Base-by-base conservation (phyloP, 345 rosid species). In the Eucalyptus cladocalyx region DNA sequence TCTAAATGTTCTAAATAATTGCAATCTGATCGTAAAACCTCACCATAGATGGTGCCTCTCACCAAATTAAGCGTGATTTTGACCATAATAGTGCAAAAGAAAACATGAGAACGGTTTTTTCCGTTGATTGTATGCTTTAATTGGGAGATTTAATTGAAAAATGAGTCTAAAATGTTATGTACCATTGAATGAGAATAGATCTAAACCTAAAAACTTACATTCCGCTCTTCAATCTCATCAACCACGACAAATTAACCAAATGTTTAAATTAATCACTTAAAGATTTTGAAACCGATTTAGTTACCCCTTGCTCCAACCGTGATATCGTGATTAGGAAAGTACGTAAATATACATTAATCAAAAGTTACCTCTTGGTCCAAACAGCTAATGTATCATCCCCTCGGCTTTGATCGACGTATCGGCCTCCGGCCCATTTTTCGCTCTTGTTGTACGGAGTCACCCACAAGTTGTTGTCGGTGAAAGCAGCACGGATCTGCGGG, bases 381-480 rank as follows among this genome's bases (percentile, higher is more conserved):
- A 92, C 94, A 53, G 94, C 97, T 60, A 96, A 93, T 17, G 97
- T 94, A 88, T 96, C 97, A 11, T 95, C 97, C 88, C 96, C 98
- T 50, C 86, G 91, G 91, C 96, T 92, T 51, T 95, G 95, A 87
- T 92, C 93, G 67, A 62, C 92, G 30, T 95, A 89, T 58, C 92
- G 90, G 50, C 97, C 97, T n/a, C 95, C 95, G 2, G 97, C 97
- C 94, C 93, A 96, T 91, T 94, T 94, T 40, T 95, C 97, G 49
- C 87, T 92, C 88, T 92, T 92, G 88, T 95, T 92, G 50, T 95
- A 95, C 1, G 90, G 95, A 11, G 96, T 96, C 87, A 94, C 96
- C 98, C 97, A 96, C 91, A 95, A 5, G 87, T 96, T 97, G 87
- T 93, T 94, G 54, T 93, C 93, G 2, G 94, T 93, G 87, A 95